Base-by-base conservation (phyloP, 116 monocot species). In the Iris pallida region DNA sequence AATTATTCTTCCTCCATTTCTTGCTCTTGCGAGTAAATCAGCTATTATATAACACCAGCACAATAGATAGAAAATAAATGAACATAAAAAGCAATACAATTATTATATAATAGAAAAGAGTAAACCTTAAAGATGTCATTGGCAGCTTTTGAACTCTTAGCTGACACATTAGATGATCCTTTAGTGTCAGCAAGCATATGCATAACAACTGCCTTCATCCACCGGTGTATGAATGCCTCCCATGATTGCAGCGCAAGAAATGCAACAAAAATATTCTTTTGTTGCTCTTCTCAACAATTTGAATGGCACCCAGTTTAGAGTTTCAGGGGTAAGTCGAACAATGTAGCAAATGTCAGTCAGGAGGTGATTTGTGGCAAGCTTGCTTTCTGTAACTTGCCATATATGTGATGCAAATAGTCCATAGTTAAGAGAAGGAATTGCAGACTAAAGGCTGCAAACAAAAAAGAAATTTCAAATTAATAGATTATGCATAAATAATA, bases 341-440 rank as follows among this genome's bases (percentile, higher is more conserved):
- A 57, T 19, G 19, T 57, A 19, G 19, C 7, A 57, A 57, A 4
- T n/a, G n/a, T 41, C n/a, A 61, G 46, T 63, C 11, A 63, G 63
- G 47, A 18, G 63, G 18, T 18, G 63, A 13, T 3, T 17, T 17
- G 16, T 47, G 45, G 46, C 17, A 47, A 47, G 17, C 8, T 58
- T 60, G 86, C 66, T 61, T 86, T 86, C 73, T 73, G 46, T 57
- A 91, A 53, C 80, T 82, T 58, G 91, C 91, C 87, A 87, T 85
- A 78, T 91, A 87, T 53, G 91, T 87, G 68, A 91, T 70, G 73
- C 88, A 94, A 51, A 94, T 88, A 41, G 88, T 94, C 94, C 94
- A 94, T n/a, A 90, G 70, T 64, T 90, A 90, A 6, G 94, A 77
- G 69, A 94, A 94, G 7, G 88, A 90, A 79, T 94, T 94, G 75